Base-by-base conservation (phyloP, 345 rosid genomes). In the Corymbia maculata region DNA sequence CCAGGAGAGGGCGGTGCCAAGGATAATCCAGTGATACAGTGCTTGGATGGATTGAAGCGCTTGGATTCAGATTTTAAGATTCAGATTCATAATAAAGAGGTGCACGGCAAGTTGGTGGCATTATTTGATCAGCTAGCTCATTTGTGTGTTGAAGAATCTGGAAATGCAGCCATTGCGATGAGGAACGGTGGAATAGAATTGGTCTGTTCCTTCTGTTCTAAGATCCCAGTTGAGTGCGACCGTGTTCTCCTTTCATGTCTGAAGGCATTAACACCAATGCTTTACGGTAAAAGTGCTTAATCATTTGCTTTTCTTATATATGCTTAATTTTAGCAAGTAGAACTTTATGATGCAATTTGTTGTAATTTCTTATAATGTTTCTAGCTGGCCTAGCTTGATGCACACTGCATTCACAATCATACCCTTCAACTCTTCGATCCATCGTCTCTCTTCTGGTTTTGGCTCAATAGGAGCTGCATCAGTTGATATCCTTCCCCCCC, bases 141-240 rank as follows among this genome's bases (percentile, higher is more conserved):
- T 85, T 88, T 94, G 86, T 92, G 94, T 89, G 84, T 52, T 85
- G 92, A 90, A 79, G 96, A 91, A 16, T 91, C 92, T 5, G 97
- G 93, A 51, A 95, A 94, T 92, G 93, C 90, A 0, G 96, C 98
- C 1, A 93, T 96, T 30, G 97, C 96, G 0, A 90, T 93, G 5
- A 96, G 92, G 86, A 94, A 96, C 86, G 97, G 98, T 36, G 98
- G 94, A 19, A 88, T 98, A 80, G 96, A 96, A 12, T 90, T 93
- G 92, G 88, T 95, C 87, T 94, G 95, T 89, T 94, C 95, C 1
- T 28, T 95, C 84, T 96, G 94, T 89, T 89, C 93, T 53, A 94
- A 92, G 94, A 93, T 95, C 88, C 93, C 90, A 82, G 13, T 79
- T 59, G 89, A 86, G 85, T 90, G 88, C 15, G 85, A 86, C 79